Base-by-base conservation (phyloP, 2,329 filamentous ascomycete species). In the Apiospora kogelbergensis region DNA sequence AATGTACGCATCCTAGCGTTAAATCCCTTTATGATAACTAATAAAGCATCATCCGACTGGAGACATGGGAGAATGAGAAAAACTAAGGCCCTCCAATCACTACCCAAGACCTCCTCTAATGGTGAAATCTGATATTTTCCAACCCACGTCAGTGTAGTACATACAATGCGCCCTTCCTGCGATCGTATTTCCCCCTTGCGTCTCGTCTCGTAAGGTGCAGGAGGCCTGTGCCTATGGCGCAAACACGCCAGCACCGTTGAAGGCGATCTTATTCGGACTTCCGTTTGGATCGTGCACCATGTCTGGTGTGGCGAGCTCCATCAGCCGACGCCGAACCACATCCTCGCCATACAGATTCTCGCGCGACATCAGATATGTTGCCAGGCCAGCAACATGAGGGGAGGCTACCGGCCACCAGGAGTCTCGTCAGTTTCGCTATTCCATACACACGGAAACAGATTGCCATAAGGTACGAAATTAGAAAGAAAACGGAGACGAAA, bases 321-420 rank as follows among this genome's bases (percentile, higher is more conserved):
- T 30, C 11, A 77, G 66, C 7, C 71, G 71, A 15, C 60, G 66
- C n/a, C 65, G 65, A 9, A 76, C 69, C 22, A 67, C 68, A 20
- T 30, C 22, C 2, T 71, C 70, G 2, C 72, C 71, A 7, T 68
- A 41, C 15, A 77, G 68, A 30, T 71, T 69, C 66, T 76, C 71
- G 42, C 72, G 71, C 63, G 74, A 74, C 67, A 74, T 75, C 26
- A 76, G 57, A 40, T 76, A 76, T 10, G 75, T 74, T 17, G 69
- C 71, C 17, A 76, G 65, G 4, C 76, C 76, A 17, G 75, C 74
- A 17, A 77, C 71, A 37, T 77, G 74, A 24, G 76, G 76, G 17
- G 71, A 67, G 22, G 76, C 73, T 70, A 65, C 17, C 24, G 30
- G 37, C 20, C 41, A 10, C 30, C 53, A 13, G 20, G 20, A 37